Evolutionary conservation across 2,329 filamentous ascomycete genomes (phyloP).

Genomic region (Venturia nashicola): DNA sequence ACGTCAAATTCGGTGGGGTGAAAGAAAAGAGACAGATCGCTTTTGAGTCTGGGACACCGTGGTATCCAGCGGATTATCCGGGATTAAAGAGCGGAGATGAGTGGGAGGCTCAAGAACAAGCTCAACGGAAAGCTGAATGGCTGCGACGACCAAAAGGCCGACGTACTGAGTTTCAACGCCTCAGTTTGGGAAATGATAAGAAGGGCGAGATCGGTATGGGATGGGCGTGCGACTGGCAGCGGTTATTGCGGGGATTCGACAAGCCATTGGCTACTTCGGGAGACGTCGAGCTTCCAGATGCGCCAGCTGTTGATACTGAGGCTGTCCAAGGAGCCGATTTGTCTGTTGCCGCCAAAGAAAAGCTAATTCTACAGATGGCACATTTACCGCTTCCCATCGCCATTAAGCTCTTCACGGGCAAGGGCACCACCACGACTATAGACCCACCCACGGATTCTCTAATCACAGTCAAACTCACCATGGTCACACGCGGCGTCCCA

Average conservation of each 20-base stretch:
- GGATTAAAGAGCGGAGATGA: constrained; percentile 65
- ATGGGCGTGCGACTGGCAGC: constrained; percentile 74
- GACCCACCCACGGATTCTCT: constrained; percentile 19
- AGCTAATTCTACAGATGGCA: not conserved
- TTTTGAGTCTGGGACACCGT: constrained; percentile 66
- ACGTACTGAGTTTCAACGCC: constrained; percentile 58
- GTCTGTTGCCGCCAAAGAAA: not conserved
- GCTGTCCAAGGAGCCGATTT: not conserved
- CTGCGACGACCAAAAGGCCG: constrained; percentile 70
- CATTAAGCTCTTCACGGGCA: constrained; percentile 1
- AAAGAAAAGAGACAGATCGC: constrained; percentile 67
- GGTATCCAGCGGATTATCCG: constrained; percentile 78
- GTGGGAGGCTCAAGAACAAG: constrained; percentile 62
- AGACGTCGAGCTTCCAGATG: not conserved
- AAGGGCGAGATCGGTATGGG: constrained; percentile 76
- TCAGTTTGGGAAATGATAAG: constrained; percentile 60
- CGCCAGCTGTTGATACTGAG: not conserved
- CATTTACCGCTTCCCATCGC: constrained; percentile 10
- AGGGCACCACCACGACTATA: not conserved
- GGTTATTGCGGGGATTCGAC: constrained; percentile 12
- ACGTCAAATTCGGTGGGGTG: constrained; percentile 71
- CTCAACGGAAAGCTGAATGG: constrained; percentile 53
- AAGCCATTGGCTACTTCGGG: not conserved
- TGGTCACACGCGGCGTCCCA: constrained; percentile 59
- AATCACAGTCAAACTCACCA: constrained; percentile 52